phyloP scores from a whole-genome alignment of 2,329 filamentous ascomycete species.

The Aspergillus oerlinghausenensis region DNA sequence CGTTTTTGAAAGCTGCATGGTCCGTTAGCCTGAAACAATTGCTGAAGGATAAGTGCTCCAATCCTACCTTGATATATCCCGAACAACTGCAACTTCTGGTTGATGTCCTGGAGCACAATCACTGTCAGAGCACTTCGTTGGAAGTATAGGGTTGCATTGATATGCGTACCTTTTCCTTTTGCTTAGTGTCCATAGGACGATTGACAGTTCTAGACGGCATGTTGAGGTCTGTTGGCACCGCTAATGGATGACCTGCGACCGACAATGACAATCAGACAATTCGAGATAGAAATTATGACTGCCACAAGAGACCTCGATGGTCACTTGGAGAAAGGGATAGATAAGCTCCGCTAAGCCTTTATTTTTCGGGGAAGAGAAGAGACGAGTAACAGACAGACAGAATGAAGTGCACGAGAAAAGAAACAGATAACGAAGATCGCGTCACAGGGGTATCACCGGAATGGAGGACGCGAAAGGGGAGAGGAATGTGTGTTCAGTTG shows the following conservation, averaged over 20 bases:
- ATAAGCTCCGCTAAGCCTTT: background rate
- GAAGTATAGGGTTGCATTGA: background rate
- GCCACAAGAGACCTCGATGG: background rate
- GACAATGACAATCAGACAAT: background rate
- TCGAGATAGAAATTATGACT: background rate
- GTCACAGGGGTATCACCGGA: conserved; percentile 20
- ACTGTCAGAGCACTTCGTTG: background rate
- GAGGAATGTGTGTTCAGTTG: background rate
- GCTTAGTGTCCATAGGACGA: conserved; percentile 65
- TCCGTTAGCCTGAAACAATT: conserved; percentile 9
- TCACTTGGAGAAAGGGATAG: background rate
- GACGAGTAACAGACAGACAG: background rate
- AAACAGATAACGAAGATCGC: conserved; percentile 1
- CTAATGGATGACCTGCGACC: background rate
- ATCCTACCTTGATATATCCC: conserved; percentile 67
- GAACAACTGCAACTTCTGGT: conserved; percentile 90
- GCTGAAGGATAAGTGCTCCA: background rate
- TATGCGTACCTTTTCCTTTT: conserved; percentile 63
- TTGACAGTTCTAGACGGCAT: conserved; percentile 54
- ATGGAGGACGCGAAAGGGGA: conserved; percentile 10
- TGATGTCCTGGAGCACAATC: conserved; percentile 57
- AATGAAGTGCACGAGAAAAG: background rate
- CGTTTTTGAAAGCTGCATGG: conserved; percentile 68
- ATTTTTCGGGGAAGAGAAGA: background rate
- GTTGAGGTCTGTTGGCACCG: conserved; percentile 11